Base-by-base conservation (phyloP, 176 grass and related monocot species). In the Hsuehochloa calcarea region DNA sequence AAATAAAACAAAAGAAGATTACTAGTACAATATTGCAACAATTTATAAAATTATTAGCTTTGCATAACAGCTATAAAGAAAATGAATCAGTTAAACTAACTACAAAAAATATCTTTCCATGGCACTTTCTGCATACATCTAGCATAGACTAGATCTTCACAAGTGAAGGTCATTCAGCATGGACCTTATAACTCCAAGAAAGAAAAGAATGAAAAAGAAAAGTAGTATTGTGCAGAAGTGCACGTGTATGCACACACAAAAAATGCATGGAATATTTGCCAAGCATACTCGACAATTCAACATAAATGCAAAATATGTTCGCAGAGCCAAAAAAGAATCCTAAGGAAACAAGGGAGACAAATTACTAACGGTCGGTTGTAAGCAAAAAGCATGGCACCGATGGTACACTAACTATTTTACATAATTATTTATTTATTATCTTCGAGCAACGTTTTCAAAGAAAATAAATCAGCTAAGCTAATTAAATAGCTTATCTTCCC, bases 1-100 rank as follows among this genome's bases (percentile, higher is more conserved):
- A 88, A 25, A 68, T 67, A 34, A 62, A 62, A 79, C 11, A 72
- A 46, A 73, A 17, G 39, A 63, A 79, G 6, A 22, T n/a, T 72
- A 43, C 54, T 41, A 56, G 47, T 14, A 45, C 49, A 65, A 44
- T 27, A 46, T 61, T 72, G 54, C 52, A 55, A 34, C 31, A 34
- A 34, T 34, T 34, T 34, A 34, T 34, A 34, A 34, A 34, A 34
- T 34, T 34, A 34, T 34, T 1, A 34, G 31, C 31, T 34, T 34
- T 34, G 31, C 39, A 20, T 20, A 27, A 9, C 23, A 71, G 67
- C 68, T 39, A 65, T 16, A 39, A n/a, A 23, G 12, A 67, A 65
- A 82, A 26, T 25, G 1, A 74, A 17, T 43, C 19, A 8, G 10
- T 15, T 20, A 27, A 79, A 12, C 19, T 72, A 51, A 60, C 8